Conservation (phyloP, 2,329 filamentous ascomycete species). For the Verticillium klebahnii region DNA sequence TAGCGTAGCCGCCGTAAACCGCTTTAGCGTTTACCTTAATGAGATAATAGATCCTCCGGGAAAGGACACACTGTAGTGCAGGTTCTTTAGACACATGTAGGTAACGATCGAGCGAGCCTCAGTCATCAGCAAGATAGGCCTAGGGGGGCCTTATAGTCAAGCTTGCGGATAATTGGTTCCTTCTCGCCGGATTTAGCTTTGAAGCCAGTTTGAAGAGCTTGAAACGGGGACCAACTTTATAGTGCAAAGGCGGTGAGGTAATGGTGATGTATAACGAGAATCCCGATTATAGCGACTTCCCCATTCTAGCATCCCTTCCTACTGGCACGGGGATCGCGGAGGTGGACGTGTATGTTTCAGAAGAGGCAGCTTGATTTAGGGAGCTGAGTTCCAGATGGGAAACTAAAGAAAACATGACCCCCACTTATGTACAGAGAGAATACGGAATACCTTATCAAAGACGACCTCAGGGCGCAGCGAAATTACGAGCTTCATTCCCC, state of each 20-base stretch:
- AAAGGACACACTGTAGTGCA: conserved; percentile 16
- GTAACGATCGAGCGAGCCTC: conserved; percentile 29
- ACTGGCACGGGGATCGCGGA: conserved; percentile 42
- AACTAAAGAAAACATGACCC: too few species aligned
- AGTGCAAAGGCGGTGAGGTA: conserved; percentile 35
- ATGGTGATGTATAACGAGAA: conserved; percentile 51
- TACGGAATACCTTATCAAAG: too few species aligned
- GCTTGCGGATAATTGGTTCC: conserved; percentile 23
- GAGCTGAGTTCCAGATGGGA: too few species aligned
- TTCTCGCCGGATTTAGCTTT: conserved; percentile 30
- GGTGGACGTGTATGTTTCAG: conserved; percentile 11
- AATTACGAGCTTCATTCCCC: too few species aligned
- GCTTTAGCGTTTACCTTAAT: conserved; percentile 32
- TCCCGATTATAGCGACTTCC: conserved; percentile 51
- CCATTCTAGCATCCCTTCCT: conserved; percentile 48
- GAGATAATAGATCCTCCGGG: conserved; percentile 18
- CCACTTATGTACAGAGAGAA: too few species aligned
- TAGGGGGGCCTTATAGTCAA: conserved; percentile 33
- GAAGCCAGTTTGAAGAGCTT: conserved; percentile 24
- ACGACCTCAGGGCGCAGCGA: too few species aligned
- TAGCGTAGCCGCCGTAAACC: conserved; percentile 18
- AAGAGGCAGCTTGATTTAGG: background rate
- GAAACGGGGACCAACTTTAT: conserved; percentile 34
- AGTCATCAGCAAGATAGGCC: conserved; percentile 30
- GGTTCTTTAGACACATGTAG: conserved; percentile 24